phyloP scores from a whole-genome alignment of 73 alveolate genomes.

The Diophrys appendiculata region DNA sequence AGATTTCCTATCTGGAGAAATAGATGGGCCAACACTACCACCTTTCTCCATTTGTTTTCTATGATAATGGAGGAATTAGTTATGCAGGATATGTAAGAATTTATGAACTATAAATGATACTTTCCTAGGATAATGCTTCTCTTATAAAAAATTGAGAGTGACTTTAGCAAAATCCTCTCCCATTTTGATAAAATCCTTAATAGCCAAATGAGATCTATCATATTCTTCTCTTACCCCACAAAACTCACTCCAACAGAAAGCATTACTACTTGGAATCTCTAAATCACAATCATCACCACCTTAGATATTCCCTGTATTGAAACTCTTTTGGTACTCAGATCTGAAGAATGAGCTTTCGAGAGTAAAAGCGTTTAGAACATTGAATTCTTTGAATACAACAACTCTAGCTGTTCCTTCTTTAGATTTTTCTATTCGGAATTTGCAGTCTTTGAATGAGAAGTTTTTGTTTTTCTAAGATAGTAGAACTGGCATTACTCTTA shows the following conservation, averaged over 20 bases:
- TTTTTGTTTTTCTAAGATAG: slow-evolving; percentile 15
- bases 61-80: too few species aligned
- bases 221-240: too few species aligned
- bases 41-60: too few species aligned
- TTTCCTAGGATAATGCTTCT: background rate
- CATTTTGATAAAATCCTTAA: background rate
- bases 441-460: slow-evolving; percentile 44
- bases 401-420: slow-evolving; percentile 58
- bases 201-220: slow-evolving; percentile 4
- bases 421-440: slow-evolving; percentile 48
- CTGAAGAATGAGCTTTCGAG: too few species aligned
- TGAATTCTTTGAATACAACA: slow-evolving; percentile 57
- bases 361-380: slow-evolving; percentile 45
- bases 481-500: slow-evolving; percentile 38
- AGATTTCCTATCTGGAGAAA: too few species aligned
- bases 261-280: too few species aligned
- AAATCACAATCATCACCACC: too few species aligned
- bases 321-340: too few species aligned
- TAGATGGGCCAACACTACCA: too few species aligned
- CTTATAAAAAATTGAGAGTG: background rate
- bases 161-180: slow-evolving; percentile 5
- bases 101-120: background rate
- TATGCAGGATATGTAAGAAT: background rate
- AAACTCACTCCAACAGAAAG: too few species aligned
- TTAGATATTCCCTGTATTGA: too few species aligned